Evolutionary conservation across 1,139 yeast genomes (phyloP).

Genomic region (Candida dubliniensis): DNA sequence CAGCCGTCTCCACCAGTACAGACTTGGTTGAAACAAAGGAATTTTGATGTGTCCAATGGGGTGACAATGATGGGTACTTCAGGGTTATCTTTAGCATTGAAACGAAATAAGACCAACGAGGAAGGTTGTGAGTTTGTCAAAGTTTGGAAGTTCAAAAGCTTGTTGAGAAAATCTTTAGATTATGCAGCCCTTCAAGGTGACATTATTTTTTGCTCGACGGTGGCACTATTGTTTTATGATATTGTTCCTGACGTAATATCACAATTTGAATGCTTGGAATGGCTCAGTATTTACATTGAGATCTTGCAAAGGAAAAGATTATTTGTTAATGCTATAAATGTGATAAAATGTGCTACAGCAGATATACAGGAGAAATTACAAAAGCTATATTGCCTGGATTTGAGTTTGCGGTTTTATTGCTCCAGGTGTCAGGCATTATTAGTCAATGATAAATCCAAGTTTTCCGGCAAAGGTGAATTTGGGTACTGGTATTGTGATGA

Average conservation of each 20-base stretch:
- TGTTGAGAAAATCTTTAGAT: constrained; percentile 46
- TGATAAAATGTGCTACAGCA: constrained; percentile 49
- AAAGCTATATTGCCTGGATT: constrained; percentile 50
- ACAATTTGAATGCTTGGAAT: constrained; percentile 39
- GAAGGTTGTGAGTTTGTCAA: constrained; percentile 22
- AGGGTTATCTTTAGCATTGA: constrained; percentile 24
- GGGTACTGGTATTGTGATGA: constrained; percentile 87
- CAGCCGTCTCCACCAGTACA: background rate
- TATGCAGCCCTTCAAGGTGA: constrained; percentile 67
- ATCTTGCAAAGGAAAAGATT: constrained; percentile 51
- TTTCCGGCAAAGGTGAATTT: constrained; percentile 30
- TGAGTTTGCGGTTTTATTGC: constrained; percentile 61
- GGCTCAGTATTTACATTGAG: constrained; percentile 60
- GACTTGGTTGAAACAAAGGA: constrained; percentile 3
- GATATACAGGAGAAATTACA: constrained; percentile 40
- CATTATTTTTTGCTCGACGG: constrained; percentile 58
- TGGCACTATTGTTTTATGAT: constrained; percentile 57
- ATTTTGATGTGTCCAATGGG: constrained; percentile 6
- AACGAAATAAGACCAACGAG: constrained; percentile 27
- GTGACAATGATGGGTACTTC: constrained; percentile 19
- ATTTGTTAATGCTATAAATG: constrained; percentile 58
- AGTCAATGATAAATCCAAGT: constrained; percentile 61
- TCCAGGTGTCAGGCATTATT: constrained; percentile 64
- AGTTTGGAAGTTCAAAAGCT: constrained; percentile 35
- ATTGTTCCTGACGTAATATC: constrained; percentile 18